A percentile compares a stretch with the other conserved stretches of the same genome.
phyloP scores from a whole-genome alignment of 768 basidiomycete species.

The Lactarius akahatsu region DNA sequence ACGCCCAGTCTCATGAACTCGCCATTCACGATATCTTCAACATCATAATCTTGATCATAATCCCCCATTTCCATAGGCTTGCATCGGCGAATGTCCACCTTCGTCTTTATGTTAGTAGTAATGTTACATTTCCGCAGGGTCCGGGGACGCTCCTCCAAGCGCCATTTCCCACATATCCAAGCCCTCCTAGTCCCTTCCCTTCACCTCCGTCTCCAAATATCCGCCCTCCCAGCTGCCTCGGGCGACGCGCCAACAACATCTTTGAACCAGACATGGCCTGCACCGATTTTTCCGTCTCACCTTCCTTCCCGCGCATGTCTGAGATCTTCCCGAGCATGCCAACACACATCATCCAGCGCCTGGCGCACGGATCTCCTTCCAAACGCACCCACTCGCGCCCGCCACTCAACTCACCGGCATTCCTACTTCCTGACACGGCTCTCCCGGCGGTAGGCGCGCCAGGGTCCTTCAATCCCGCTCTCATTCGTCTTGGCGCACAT shows the following conservation, averaged over 20 bases:
- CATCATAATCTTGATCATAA: too few relatives aligned
- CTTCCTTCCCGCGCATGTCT: not conserved
- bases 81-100: too few relatives aligned
- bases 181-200: constrained; percentile 6
- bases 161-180: too few relatives aligned
- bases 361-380: not conserved
- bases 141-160: too few relatives aligned
- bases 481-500: too few relatives aligned
- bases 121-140: too few relatives aligned
- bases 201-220: constrained; percentile 30
- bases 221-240: constrained; percentile 29
- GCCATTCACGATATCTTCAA: too few relatives aligned
- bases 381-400: not conserved
- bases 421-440: constrained; percentile 1
- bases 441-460: constrained; percentile 7
- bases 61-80: too few relatives aligned
- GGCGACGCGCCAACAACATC: constrained; percentile 25
- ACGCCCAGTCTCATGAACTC: too few relatives aligned
- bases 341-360: not conserved
- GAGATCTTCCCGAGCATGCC: not conserved
- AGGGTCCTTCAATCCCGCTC: constrained; percentile 11
- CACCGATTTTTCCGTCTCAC: constrained; percentile 4
- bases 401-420: constrained; percentile 19
- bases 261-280: too few relatives aligned
- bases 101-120: too few relatives aligned